Percentiles rank a stretch among this genome's conserved stretches.
Conservation (phyloP, 192 early-diverging fungal species). For the Mortierella hygrophila region DNA sequence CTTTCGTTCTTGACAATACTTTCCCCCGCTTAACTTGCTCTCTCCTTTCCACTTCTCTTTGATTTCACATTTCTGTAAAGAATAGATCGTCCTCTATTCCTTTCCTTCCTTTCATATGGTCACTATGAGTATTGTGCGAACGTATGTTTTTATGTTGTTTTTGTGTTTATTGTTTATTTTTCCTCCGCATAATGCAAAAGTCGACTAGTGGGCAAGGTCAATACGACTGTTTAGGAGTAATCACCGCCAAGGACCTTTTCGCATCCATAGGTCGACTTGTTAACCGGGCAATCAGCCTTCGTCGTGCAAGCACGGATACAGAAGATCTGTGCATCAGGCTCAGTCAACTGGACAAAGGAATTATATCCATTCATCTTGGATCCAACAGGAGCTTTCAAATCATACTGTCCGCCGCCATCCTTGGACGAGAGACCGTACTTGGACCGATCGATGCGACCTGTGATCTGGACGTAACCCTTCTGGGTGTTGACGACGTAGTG, state of each 20-base stretch:
- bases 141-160: background rate
- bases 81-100: no score
- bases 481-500: slow-evolving; percentile 44
- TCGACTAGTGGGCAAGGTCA: background rate
- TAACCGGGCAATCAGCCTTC: slow-evolving; percentile 29
- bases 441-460: slow-evolving; percentile 60
- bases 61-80: no score
- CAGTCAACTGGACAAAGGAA: slow-evolving; percentile 60
- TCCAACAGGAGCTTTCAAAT: slow-evolving; percentile 59
- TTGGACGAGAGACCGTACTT: slow-evolving; percentile 48
- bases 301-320: slow-evolving; percentile 62
- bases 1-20: no score
- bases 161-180: background rate
- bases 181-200: background rate
- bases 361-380: slow-evolving; percentile 55
- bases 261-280: slow-evolving; percentile 42
- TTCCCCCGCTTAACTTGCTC: no score
- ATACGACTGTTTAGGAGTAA: slow-evolving; percentile 14
- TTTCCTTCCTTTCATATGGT: no score
- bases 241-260: slow-evolving; percentile 20
- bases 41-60: no score
- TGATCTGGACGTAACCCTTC: slow-evolving; percentile 62
- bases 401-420: slow-evolving; percentile 69
- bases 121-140: no score
- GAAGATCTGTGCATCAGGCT: slow-evolving; percentile 54